Conservation (phyloP, 306 rosid species). For the Prinsepia uniflora region DNA sequence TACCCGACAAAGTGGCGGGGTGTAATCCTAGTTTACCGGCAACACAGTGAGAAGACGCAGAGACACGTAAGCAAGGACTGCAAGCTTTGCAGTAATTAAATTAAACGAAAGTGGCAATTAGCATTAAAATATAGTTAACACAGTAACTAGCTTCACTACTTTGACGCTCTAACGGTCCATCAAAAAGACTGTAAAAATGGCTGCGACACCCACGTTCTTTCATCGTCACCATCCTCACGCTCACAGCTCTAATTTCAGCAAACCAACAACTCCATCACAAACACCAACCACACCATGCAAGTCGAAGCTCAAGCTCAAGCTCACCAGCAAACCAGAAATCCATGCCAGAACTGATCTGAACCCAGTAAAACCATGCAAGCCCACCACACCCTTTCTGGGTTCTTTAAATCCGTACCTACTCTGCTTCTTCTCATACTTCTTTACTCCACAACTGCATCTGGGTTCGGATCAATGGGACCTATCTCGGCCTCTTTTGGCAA, state of each 20-base stretch:
- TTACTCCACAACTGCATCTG: conserved; percentile 26
- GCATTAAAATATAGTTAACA: conserved; percentile 7
- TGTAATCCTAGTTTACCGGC: conserved; percentile 12
- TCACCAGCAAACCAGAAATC: too few relatives aligned
- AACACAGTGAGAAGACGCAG: neutral
- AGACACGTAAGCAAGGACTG: neutral
- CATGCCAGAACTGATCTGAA: conserved; percentile 20
- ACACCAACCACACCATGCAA: conserved; percentile 30
- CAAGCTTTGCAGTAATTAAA: neutral
- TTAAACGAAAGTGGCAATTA: conserved; percentile 1
- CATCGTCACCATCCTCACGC: conserved; percentile 49
- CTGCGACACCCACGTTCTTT: conserved; percentile 57
- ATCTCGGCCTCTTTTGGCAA: conserved; percentile 71
- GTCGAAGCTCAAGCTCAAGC: neutral
- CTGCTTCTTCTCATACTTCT: conserved; percentile 31
- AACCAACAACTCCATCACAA: conserved; percentile 14
- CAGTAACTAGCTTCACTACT: conserved; percentile 32
- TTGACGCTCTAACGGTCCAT: conserved; percentile 37
- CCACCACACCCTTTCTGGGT: conserved; percentile 21
- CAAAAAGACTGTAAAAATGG: conserved; percentile 49
- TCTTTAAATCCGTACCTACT: conserved; percentile 12
- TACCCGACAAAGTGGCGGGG: neutral
- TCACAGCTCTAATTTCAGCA: conserved; percentile 31
- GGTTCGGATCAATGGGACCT: conserved; percentile 85
- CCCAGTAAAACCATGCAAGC: conserved; percentile 51